A percentile compares a stretch with the other conserved stretches of the same genome.
Evolutionary conservation across 1,284 basidiomycete genomes (phyloP).

Genomic region (Ganoderma sp.): DNA sequence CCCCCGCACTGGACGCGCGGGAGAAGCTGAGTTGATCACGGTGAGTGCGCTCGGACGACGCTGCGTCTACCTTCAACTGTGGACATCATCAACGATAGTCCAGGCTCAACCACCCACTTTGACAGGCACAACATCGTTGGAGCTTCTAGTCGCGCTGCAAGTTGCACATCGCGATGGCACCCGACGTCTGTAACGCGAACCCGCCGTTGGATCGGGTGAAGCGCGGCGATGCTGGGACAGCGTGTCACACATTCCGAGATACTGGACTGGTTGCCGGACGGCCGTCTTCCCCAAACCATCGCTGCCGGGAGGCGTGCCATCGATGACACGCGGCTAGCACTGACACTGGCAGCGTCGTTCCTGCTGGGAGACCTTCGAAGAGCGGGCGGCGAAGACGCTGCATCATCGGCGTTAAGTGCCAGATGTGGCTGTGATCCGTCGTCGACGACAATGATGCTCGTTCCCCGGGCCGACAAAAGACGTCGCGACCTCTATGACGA

Average conservation of each 20-base stretch:
- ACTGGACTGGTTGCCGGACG: background rate
- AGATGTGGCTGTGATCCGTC: conserved; percentile 23
- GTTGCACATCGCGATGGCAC: background rate
- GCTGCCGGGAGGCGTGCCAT: background rate
- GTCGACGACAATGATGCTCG: conserved; percentile 27
- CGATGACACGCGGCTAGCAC: conserved; percentile 1
- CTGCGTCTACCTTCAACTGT: background rate
- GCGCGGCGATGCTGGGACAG: conserved; percentile 1
- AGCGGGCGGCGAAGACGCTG: background rate
- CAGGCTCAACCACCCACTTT: background rate
- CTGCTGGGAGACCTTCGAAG: background rate
- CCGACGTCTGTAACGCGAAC: conserved; percentile 2
- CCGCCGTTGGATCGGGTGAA: conserved; percentile 2
- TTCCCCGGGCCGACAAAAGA: conserved; percentile 19
- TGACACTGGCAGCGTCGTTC: background rate
- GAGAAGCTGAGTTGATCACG: conserved; percentile 27
- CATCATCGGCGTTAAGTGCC: conserved; percentile 11
- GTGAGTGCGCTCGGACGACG: background rate
- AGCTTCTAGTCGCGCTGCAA: background rate
- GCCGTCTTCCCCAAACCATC: background rate
- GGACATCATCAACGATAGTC: background rate
- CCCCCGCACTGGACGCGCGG: conserved; percentile 23
- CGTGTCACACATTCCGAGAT: background rate
- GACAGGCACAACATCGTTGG: conserved; percentile 5
- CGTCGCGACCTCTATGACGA: conserved; percentile 30